Evolutionary conservation across 1,284 basidiomycete species (phyloP), one percentile per base, ranked within the genome.

Genomic region (Psilocybe mexicana): DNA sequence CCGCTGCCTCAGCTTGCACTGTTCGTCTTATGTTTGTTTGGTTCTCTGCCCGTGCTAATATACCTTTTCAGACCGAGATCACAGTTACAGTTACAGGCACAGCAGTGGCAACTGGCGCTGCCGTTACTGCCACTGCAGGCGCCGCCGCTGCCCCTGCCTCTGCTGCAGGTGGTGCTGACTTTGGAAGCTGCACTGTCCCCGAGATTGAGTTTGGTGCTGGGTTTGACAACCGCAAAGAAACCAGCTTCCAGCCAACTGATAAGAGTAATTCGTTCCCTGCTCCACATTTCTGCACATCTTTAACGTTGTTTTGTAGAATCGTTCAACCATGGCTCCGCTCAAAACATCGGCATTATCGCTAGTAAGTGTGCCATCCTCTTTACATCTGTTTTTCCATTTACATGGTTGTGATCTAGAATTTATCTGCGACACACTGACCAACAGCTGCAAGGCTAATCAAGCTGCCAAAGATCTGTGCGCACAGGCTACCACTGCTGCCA

Each of bases 171-270:
- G 76, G 78, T 55, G 79, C 76, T n/a, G 67, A 83, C 69, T 85
- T 85, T 61, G 84, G 85, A n/a, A 73, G 68, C 28, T 86, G 85
- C 74, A 73, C 79, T 3, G 72, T 80, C 28, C 84, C 84, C 11
- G 70, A 84, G 68, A 85, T 89, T 61, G 77, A 82, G 62, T 88
- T 88, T 63, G 84, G 75, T 30, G 74, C 67, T 7, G 84, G 84
- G 6, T 84, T 87, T 59, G 83, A 87, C 63, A 72, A 72, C 61
- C 77, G 86, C 51, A 80, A 75, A 62, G 86, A 86, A 64, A 84
- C 82, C 11, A 77, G 76, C 66, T 85, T 83, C 74, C 65, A 79
- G 65, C 83, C 82, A 49, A 71, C 69, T 30, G 78, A 84, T 66
- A 66, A 73, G 62, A 62, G 78, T 79, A 65, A 57, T 68, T 52